phyloP scores from a whole-genome alignment of 164 flowering plant species.

The Vitis amurensis region DNA sequence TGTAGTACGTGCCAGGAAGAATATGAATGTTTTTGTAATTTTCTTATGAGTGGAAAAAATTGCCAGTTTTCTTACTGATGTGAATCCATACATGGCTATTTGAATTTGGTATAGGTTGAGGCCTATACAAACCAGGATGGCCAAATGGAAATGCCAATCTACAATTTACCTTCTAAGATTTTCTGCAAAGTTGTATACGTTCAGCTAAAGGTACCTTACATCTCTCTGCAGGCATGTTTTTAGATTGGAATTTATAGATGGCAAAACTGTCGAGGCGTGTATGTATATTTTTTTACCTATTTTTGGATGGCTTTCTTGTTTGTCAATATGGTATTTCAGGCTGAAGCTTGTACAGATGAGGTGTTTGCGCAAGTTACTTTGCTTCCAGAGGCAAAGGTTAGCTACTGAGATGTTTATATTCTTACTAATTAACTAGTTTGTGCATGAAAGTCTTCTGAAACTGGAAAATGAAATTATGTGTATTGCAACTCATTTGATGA shows the following conservation, averaged over 20 bases:
- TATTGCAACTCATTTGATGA: no score
- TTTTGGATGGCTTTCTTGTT: not conserved
- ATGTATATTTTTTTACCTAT: no score
- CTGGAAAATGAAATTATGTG: no score
- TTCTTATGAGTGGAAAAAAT: no score
- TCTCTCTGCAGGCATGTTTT: not conserved
- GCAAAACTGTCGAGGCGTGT: no score
- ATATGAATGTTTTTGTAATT: not conserved
- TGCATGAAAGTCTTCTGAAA: not conserved
- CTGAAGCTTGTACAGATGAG: conserved; percentile 60
- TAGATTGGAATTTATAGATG: not conserved
- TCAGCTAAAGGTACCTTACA: conserved; percentile 38
- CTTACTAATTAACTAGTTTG: not conserved
- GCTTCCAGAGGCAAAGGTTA: conserved; percentile 46
- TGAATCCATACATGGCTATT: not conserved
- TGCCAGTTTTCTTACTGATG: not conserved
- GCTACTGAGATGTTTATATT: not conserved
- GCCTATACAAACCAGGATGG: conserved; percentile 32
- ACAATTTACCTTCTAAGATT: conserved; percentile 50
- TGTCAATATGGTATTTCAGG: conserved; percentile 37
- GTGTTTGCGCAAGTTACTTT: conserved; percentile 67
- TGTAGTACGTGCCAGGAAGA: not conserved
- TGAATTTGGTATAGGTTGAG: conserved; percentile 34
- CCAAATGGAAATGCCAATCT: conserved; percentile 36
- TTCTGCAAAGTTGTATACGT: conserved; percentile 54